Base-by-base conservation (phyloP, 1,284 basidiomycete genomes). In the Sanghuangporus baumii region DNA sequence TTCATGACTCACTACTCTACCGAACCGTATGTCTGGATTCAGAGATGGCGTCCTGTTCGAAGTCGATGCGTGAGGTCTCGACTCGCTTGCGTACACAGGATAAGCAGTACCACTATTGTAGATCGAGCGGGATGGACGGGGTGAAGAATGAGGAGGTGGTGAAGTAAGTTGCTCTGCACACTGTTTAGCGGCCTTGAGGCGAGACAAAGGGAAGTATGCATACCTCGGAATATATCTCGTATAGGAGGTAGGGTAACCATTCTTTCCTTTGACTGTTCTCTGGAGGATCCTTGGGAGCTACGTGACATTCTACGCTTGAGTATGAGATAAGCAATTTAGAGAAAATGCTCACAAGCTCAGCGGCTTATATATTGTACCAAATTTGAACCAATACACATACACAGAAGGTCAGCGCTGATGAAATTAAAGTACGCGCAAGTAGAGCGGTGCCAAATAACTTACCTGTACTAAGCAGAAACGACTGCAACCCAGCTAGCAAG, bases 171-270 rank as follows among this genome's bases (percentile, higher is more conserved):
- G 82, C 69, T 78, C 78, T 81, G 50, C 38, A 63, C 36, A 65
- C 63, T 37, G 66, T 57, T 57, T 57, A 62, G 65, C 38, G 63
- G 66, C n/a, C 34, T 31, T 31, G 3, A 63, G 55, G 61, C 34
- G 40, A 11, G n/a, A 41, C 23, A 16, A 36, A 40, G 23, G 2
- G 41, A 23, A 26, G 52, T 55, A 60, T 52, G 56, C 69, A 79
- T 61, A 87, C 89, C 82, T 75, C 82, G 78, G 69, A 91, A 87
- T 61, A 91, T 74, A 72, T 88, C 85, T 60, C 86, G 85, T 63
- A 91, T 90, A 54, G 87, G 81, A 50, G 89, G 89, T 59, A 91
- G 83, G n/a, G 83, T 87, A 60, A 87, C 86, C 56, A 86, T 80
- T 59, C 75, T 73, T 59, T 75, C 74, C 68, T 75, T 75, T 66